Conservation (phyloP, 225 moss, liverwort and hornwort species). For the Sphagnum contortum region DNA sequence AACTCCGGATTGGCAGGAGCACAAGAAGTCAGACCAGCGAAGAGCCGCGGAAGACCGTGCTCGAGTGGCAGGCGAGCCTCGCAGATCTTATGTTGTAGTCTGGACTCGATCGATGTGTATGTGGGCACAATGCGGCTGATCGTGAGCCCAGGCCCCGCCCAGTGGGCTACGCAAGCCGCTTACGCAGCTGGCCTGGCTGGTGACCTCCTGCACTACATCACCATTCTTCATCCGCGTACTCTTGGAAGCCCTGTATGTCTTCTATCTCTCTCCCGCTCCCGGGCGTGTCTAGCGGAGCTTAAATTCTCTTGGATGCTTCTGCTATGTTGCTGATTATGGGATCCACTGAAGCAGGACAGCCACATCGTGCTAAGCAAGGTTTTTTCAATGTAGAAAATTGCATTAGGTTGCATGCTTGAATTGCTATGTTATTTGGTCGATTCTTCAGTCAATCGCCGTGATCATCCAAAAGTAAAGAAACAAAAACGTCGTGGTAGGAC, state of each 20-base stretch:
- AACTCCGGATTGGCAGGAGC: too few species aligned
- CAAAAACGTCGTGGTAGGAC: too few species aligned
- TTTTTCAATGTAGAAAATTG: neutral
- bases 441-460: neutral
- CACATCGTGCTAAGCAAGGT: too few species aligned
- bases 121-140: constrained; percentile 36
- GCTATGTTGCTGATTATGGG: neutral
- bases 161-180: constrained; percentile 8
- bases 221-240: constrained; percentile 26
- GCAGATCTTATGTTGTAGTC: too few species aligned
- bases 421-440: neutral
- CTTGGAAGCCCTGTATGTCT: constrained; percentile 26
- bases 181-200: constrained; percentile 13
- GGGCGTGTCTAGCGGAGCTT: too few species aligned
- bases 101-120: constrained; percentile 21
- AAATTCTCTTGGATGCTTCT: neutral
- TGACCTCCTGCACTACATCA: constrained; percentile 47
- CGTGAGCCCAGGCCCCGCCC: constrained; percentile 20
- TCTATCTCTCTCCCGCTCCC: neutral
- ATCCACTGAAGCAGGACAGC: too few species aligned
- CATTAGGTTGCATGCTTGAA: neutral
- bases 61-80: too few species aligned
- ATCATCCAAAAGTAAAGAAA: too few species aligned
- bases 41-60: too few species aligned
- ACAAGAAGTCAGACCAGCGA: too few species aligned